phyloP scores from a whole-genome alignment of 495 filamentous ascomycete genomes.

The Amphirosellinia nigrospora region DNA sequence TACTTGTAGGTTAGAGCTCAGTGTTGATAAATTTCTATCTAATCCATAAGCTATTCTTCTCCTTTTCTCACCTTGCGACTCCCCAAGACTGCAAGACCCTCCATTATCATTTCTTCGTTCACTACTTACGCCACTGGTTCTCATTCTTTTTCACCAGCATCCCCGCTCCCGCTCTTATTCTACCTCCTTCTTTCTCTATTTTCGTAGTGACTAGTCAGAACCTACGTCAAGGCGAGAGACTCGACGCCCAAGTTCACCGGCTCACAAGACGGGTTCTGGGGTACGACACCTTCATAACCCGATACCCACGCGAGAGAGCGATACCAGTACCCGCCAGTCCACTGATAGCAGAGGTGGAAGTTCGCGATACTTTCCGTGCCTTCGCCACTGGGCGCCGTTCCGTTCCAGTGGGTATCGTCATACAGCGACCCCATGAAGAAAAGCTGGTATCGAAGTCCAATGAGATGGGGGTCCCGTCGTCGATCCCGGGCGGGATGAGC shows the following conservation, averaged over 20 bases:
- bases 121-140: background rate
- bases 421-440: slow-evolving; percentile 20
- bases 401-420: slow-evolving; percentile 22
- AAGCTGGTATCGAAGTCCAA: slow-evolving; percentile 11
- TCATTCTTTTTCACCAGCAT: background rate
- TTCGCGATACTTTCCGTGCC: background rate
- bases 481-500: slow-evolving; percentile 7
- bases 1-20: too few relatives aligned
- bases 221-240: background rate
- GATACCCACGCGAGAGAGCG: slow-evolving; percentile 22
- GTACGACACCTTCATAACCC: background rate
- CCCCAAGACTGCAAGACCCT: too few relatives aligned
- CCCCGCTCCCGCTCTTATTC: background rate
- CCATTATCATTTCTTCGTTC: too few relatives aligned
- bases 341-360: slow-evolving; percentile 25
- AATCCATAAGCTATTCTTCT: too few relatives aligned
- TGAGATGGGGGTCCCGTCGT: slow-evolving; percentile 13
- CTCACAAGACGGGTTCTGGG: slow-evolving; percentile 27
- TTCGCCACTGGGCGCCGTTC: background rate
- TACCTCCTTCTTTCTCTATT: background rate
- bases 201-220: background rate
- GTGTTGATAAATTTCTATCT: too few relatives aligned
- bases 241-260: slow-evolving; percentile 22
- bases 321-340: slow-evolving; percentile 25
- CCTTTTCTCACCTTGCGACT: too few relatives aligned